Percentiles rank a stretch among this genome's conserved stretches.
Conservation (phyloP, 176 grass and related monocot genomes). For the Alopecurus myosuroides region DNA sequence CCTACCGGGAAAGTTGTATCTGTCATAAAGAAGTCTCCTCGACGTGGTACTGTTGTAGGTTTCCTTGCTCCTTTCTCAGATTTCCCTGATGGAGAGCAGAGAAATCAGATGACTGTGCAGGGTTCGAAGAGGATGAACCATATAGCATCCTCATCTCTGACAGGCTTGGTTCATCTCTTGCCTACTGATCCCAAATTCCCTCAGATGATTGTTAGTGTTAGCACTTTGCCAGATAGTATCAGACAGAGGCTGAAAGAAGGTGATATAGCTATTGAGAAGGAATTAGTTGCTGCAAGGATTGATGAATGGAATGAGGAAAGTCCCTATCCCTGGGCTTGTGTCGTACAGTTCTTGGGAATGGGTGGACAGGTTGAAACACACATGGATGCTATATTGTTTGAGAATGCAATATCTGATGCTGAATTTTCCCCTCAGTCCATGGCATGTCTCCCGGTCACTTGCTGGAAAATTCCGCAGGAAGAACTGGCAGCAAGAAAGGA, state of each 20-base stretch:
- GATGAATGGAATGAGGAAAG: conserved; percentile 84
- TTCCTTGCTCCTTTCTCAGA: conserved; percentile 61
- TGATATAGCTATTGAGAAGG: conserved; percentile 47
- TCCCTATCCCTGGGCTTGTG: conserved; percentile 49
- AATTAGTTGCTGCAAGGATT: conserved; percentile 76
- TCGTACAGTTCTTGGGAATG: conserved; percentile 62
- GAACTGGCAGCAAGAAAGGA: conserved; percentile 74
- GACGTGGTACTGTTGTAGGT: conserved; percentile 70
- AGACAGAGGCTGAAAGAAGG: conserved; percentile 56
- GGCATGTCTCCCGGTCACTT: conserved; percentile 54
- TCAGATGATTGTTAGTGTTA: conserved; percentile 59
- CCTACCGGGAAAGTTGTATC: conserved; percentile 88
- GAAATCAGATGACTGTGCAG: conserved; percentile 26
- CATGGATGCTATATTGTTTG: conserved; percentile 89
- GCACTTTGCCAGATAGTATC: conserved; percentile 51
- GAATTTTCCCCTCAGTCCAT: conserved; percentile 56
- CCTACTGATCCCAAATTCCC: conserved; percentile 83
- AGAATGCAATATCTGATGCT: conserved; percentile 62
- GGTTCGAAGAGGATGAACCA: conserved; percentile 42
- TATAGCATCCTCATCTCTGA: conserved; percentile 16
- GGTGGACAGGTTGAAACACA: conserved; percentile 74
- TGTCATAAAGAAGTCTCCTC: conserved; percentile 64
- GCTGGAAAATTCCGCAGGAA: conserved; percentile 65
- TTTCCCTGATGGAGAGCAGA: conserved; percentile 43
- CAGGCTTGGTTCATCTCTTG: conserved; percentile 40